These are phyloP conservation scores for Eimeria brunetti DNA, from an alignment of 169 alveolate genomes.

Conservation along the genomic window DNA sequence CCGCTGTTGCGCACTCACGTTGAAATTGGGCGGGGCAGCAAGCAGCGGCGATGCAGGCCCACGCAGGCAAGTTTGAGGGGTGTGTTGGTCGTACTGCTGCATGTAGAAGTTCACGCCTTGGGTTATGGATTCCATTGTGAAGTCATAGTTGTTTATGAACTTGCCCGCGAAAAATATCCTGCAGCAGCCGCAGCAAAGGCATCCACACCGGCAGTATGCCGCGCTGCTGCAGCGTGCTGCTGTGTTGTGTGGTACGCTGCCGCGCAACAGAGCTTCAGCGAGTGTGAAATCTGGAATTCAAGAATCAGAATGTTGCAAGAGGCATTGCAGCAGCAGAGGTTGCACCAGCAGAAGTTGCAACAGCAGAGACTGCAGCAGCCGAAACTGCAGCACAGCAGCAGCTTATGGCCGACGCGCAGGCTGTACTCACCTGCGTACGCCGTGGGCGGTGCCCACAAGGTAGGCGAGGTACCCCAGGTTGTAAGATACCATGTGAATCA, in stretches of 20 bases:
- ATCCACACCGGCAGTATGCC: background rate
- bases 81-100: slow-evolving; percentile 80
- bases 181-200: background rate
- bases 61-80: slow-evolving; percentile 48
- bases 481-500: slow-evolving; percentile 91
- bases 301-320: background rate
- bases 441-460: slow-evolving; percentile 88
- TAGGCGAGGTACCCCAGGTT: slow-evolving; percentile 93
- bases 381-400: too few relatives aligned
- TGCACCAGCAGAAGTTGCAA: background rate
- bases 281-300: background rate
- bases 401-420: too few relatives aligned
- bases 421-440: slow-evolving; percentile 84
- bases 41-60: slow-evolving; percentile 67
- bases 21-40: slow-evolving; percentile 58
- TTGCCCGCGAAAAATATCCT: slow-evolving; percentile 93
- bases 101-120: slow-evolving; percentile 85
- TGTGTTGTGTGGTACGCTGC: too few relatives aligned
- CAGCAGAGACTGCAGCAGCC: too few relatives aligned
- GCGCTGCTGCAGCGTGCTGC: background rate
- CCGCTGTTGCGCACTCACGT: slow-evolving; percentile 75
- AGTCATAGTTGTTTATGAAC: slow-evolving; percentile 89
- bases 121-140: slow-evolving; percentile 90
- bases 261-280: background rate
- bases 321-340: background rate